Evolutionary conservation across 2,329 filamentous ascomycete species (phyloP), one percentile per base, ranked within the genome.

Genomic region (Hyphodiscus sp.): DNA sequence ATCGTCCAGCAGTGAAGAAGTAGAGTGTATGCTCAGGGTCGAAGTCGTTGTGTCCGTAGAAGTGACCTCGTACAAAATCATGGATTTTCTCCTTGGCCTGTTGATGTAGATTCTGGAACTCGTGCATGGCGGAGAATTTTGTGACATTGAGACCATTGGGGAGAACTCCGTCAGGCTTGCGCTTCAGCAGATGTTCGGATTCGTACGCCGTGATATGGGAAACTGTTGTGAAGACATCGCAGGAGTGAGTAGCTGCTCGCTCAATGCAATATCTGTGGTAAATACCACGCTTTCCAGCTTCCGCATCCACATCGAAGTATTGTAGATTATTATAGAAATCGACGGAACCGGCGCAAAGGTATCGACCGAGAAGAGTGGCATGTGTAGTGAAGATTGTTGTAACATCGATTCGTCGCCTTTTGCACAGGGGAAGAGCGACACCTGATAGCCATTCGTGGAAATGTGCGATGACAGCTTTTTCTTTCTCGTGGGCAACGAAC

Each of bases 241-340:
- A 88, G 7, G 90, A 81, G 70, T 99, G 94, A 19, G 94, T 86
- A 20, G 92, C 89, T 46, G 89, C 92, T 60, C 94, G 86, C 74
- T 99, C 94, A 66, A 99, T 95, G 75, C 94, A 97, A 76, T 97
- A 97, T 56, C 94, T 80, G 75, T 99, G 94, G 76, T 97, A 99
- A 70, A 99, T 97, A 54, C 94, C 94, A 66, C 94, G 89, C 78
- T 96, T 97, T 57, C 94, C 94, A 18, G 94, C 94, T 73, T 99
- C 94, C 6, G 90, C 85, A 69, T 99, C 94, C 29, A 96, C 91
- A 68, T 99, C 92, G 68, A 99, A 97, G 74, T 85, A 87, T 71
- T 97, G 92, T 50, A 99, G 80, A 71, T 97, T 96, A 77, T 97
- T 99, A 80, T 99, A 99, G 70, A 99, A 97, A 70, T 99, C 94